Base-by-base conservation (phyloP, 495 filamentous ascomycete species). In the Chaetomium fimeti region DNA sequence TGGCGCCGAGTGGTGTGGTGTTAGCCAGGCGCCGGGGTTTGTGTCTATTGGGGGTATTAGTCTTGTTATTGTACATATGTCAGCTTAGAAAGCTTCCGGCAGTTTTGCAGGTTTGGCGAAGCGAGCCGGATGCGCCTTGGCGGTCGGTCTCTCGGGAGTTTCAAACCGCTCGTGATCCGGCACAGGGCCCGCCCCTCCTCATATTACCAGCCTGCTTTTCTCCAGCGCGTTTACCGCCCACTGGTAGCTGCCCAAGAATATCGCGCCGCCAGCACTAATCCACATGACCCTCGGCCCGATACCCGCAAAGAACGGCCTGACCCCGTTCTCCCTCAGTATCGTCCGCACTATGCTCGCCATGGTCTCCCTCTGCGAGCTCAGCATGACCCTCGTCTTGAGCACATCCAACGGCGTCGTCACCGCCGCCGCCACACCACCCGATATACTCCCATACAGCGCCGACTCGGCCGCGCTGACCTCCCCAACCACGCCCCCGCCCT, bases 161-260 rank as follows among this genome's bases (percentile, higher is more conserved):
- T 11, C 8, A 36, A 36, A 36, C 32, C 8, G 8, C 32, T 5
- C 3, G 13, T 52, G 13, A 52, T 22, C 49, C 13, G 7, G 11
- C 12, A 15, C 2, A 52, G 24, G 13, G 0, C 7, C 24, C 32
- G 32, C 18, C 28, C 1, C 42, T 59, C 1, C 42, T 59, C 32
- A 45, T 27, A 36, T 20, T 51, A 43, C 24, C 54, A 59, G 4
- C 60, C 66, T 66, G 38, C 71, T 77, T 56, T 66, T 65, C 43
- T 76, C 78, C 62, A 96, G 71, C 9, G 83, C 78, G 81, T 92
- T 94, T 68, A 85, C 88, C 45, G 90, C 91, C 85, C 87, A 93
- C 76, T 98, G 92, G 77, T 97, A 99, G 69, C 90, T 96, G 1
- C 94, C 94, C 74, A 99, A 76, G 78, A 99, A 99, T 42, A 99